A percentile compares a stretch with the other conserved stretches of the same genome.
Conservation (phyloP, 2,329 filamentous ascomycete species). For the Aureobasidium namibiae region DNA sequence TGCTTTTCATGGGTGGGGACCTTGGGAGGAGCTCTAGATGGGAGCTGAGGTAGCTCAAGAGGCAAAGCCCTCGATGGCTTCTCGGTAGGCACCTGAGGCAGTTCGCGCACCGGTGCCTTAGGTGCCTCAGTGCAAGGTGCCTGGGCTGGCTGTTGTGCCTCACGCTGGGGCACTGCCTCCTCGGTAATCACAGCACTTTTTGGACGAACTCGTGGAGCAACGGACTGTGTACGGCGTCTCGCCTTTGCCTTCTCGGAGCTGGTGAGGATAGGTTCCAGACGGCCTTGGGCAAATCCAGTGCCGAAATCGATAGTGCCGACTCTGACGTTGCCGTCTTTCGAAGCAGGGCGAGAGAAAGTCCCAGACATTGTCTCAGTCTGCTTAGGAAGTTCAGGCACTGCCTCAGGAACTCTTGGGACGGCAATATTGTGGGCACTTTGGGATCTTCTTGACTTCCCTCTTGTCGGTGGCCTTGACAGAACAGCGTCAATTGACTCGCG, state of each 20-base stretch:
- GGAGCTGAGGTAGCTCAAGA: neutral
- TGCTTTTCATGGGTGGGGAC: neutral
- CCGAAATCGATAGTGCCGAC: slow-evolving; percentile 13
- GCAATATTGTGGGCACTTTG: neutral
- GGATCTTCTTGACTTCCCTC: slow-evolving; percentile 2
- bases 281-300: slow-evolving; percentile 7
- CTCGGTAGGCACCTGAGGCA: neutral
- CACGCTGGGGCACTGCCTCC: neutral
- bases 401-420: neutral
- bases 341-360: neutral
- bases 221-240: slow-evolving; percentile 10
- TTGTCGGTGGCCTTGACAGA: neutral
- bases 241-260: slow-evolving; percentile 1
- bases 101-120: neutral
- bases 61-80: neutral
- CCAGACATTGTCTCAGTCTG: neutral
- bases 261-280: slow-evolving; percentile 2
- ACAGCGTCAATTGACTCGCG: neutral
- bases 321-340: neutral
- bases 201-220: neutral
- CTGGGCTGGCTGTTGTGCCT: neutral
- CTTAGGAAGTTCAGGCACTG: neutral
- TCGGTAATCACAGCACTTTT: neutral
- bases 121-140: neutral
- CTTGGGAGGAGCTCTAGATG: neutral